Evolutionary conservation across 1,284 basidiomycete genomes (phyloP).

Genomic region (Microbotryum lychnidis-dioicae): DNA sequence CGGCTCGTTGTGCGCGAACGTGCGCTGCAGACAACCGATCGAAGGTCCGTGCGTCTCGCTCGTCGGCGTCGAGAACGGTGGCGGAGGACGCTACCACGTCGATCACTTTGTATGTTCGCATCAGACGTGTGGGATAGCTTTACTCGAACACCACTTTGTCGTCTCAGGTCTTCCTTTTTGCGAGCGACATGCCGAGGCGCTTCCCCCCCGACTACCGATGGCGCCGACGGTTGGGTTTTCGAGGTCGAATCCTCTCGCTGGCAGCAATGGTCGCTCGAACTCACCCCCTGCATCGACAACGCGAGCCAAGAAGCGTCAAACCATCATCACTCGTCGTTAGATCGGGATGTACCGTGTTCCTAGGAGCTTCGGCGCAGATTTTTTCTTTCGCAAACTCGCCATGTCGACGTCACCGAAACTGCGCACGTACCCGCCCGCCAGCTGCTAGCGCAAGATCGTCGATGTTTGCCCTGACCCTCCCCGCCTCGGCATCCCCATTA

Average conservation of each 20-base stretch:
- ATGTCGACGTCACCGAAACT: not conserved
- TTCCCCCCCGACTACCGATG: not conserved
- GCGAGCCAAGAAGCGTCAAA: slow-evolving; percentile 20
- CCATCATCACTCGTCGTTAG: slow-evolving; percentile 18
- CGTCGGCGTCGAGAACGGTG: slow-evolving; percentile 31
- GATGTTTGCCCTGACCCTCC: no score
- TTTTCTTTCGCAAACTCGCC: not conserved
- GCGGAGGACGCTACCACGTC: slow-evolving; percentile 34
- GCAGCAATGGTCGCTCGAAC: not conserved
- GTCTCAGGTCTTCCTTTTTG: slow-evolving; percentile 34
- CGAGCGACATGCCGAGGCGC: slow-evolving; percentile 31
- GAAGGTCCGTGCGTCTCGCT: slow-evolving; percentile 37
- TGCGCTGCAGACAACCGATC: slow-evolving; percentile 31
- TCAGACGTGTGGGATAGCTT: slow-evolving; percentile 18
- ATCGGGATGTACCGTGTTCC: not conserved
- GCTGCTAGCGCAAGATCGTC: no score
- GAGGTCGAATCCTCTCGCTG: not conserved
- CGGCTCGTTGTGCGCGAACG: slow-evolving; percentile 33
- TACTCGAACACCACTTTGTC: slow-evolving; percentile 37
- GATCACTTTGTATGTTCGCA: slow-evolving; percentile 34
- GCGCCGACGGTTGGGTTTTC: not conserved
- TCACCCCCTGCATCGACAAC: not conserved
- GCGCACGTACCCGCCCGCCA: no score
- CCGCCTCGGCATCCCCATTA: no score
- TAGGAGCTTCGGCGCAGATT: not conserved